phyloP scores from a whole-genome alignment of 2,329 filamentous ascomycete species.

The Lachnellula arida region DNA sequence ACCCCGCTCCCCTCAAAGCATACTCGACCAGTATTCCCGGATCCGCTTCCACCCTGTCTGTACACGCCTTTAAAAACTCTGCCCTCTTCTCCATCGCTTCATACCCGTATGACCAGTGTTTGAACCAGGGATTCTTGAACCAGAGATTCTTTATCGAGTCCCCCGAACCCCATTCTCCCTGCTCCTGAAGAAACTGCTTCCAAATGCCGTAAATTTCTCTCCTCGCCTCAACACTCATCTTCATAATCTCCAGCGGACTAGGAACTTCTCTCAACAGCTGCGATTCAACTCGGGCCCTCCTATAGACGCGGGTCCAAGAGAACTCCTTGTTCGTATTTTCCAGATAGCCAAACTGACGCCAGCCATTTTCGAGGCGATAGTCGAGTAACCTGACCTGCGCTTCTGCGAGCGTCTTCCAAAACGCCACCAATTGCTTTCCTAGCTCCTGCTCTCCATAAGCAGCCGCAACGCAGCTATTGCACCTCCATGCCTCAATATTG shows the following conservation, averaged over 20 bases:
- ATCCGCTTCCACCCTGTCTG: neutral
- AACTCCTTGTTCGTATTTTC: neutral
- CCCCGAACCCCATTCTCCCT: neutral
- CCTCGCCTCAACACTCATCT: neutral
- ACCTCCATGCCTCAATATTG: neutral
- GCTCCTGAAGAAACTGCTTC: neutral
- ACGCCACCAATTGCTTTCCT: neutral
- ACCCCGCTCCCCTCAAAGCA: neutral
- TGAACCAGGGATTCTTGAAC: neutral
- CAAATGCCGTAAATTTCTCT: neutral
- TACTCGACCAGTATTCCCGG: neutral
- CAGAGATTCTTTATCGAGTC: too few relatives aligned
- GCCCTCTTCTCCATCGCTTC: neutral
- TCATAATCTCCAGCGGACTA: neutral
- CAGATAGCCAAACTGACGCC: neutral
- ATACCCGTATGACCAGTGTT: neutral
- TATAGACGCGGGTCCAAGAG: neutral
- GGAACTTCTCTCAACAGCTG: neutral
- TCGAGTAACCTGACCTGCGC: neutral
- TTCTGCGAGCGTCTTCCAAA: neutral
- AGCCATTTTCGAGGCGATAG: neutral
- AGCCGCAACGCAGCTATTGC: neutral
- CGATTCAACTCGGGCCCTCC: neutral
- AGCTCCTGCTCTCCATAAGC: neutral
- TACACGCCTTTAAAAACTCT: neutral